These are phyloP conservation scores for Phylloporus sp. DNA, from an alignment of 768 basidiomycete genomes.

Conservation along the genomic window DNA sequence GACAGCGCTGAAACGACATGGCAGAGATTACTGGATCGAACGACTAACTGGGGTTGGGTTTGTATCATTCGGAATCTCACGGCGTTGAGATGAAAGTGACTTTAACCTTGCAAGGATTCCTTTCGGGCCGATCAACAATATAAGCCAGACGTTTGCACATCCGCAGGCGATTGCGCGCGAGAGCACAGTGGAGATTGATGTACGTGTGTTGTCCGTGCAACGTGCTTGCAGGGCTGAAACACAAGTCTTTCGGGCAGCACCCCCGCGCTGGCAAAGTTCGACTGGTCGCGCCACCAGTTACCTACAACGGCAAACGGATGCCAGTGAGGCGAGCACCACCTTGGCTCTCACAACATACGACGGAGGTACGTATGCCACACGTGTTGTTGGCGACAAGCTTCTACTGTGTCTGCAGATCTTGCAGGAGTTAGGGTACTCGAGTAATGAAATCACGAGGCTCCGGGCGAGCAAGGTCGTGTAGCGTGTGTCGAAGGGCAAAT, in stretches of 20 bases:
- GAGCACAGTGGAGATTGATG: slow-evolving; percentile 75
- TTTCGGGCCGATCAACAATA: slow-evolving; percentile 90
- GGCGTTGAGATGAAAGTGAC: slow-evolving; percentile 8
- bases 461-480: slow-evolving; percentile 41
- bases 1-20: slow-evolving; percentile 49
- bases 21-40: slow-evolving; percentile 72
- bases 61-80: slow-evolving; percentile 21
- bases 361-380: slow-evolving; percentile 47
- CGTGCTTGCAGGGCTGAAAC: slow-evolving; percentile 11
- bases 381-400: background rate
- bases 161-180: slow-evolving; percentile 77
- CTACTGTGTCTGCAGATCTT: slow-evolving; percentile 31
- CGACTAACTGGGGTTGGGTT: slow-evolving; percentile 77
- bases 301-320: slow-evolving; percentile 79
- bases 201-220: slow-evolving; percentile 40
- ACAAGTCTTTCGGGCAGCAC: slow-evolving; percentile 43
- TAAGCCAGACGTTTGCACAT: slow-evolving; percentile 84
- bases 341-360: slow-evolving; percentile 83
- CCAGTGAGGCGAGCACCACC: slow-evolving; percentile 73
- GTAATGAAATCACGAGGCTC: slow-evolving; percentile 40
- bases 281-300: slow-evolving; percentile 76
- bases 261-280: slow-evolving; percentile 73
- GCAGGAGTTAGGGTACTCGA: slow-evolving; percentile 41
- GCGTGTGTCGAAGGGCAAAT: slow-evolving; percentile 13
- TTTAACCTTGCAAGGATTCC: slow-evolving; percentile 51